Evolutionary conservation across 2,329 filamentous ascomycete species (phyloP), one percentile per base, ranked within the genome.

Genomic region (Alternaria sp.): DNA sequence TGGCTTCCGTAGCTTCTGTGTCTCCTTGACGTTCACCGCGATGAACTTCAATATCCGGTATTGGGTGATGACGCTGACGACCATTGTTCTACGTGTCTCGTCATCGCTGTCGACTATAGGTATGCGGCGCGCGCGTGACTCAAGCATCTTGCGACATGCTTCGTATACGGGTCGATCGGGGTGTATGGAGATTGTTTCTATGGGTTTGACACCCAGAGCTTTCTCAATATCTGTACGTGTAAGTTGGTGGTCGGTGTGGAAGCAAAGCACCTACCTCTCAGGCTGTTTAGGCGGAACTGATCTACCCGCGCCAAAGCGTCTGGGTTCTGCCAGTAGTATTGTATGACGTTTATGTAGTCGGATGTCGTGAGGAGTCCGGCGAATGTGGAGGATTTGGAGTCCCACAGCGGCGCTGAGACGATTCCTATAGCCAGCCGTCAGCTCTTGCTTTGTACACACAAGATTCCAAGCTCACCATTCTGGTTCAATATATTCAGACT

Each of bases 1-100:
- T 9, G 93, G 90, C 81, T 96, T 97, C 75, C 92, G 92, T 62
- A 99, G 82, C 75, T 93, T 87, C 70, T 96, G 90, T 5, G 94
- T 97, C 75, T 96, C 91, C 70, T 90, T 89, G 41, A 92, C 89
- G 79, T 99, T 99, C 79, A 99, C 94, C 11, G 95, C 94, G 63
- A 99, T 96, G 78, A 99, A 99, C 78, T 99, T 99, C 66, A 99
- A 87, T 70, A 99, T 98, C 59, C 96, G 91, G 80, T 99, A 99
- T 79, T 99, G 95, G 0, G 95, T 99, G 60, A 99, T 91, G 62
- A 99, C 95, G 71, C 93, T 97, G 62, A 99, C 92, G 18, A 99
- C 93, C 81, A 94, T 95, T 74, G 95, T 89, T 64, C 93, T 88
- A 57, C 91, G 89, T 2, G 95, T 99, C 80, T 99, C 95, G 75